phyloP scores from a whole-genome alignment of 192 early-diverging fungal species.

The Pilaira anomala region DNA sequence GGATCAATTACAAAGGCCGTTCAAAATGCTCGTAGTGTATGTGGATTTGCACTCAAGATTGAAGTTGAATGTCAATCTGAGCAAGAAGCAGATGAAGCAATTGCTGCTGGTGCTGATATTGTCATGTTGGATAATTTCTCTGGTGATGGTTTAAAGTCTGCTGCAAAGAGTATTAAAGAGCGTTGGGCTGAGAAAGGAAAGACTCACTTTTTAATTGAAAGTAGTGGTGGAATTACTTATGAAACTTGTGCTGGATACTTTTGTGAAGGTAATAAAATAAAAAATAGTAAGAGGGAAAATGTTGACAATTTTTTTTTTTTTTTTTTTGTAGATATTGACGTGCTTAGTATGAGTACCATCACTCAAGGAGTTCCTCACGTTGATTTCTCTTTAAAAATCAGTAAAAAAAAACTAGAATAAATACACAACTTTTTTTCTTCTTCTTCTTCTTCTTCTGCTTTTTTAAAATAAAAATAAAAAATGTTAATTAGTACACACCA shows the following conservation, averaged over 20 bases:
- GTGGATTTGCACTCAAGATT: constrained; percentile 93
- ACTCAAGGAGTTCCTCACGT: constrained; percentile 94
- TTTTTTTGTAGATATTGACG: constrained; percentile 51
- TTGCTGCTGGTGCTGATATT: constrained; percentile 93
- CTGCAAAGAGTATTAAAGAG: constrained; percentile 74
- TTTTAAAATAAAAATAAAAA: neutral
- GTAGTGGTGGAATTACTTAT: constrained; percentile 93
- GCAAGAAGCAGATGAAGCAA: constrained; percentile 92
- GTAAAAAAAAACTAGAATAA: constrained; percentile 9
- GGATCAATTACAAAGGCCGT: constrained; percentile 94
- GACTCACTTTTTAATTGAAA: constrained; percentile 80
- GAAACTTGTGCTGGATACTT: constrained; percentile 81
- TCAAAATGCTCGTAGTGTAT: constrained; percentile 69
- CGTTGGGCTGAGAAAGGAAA: constrained; percentile 60
- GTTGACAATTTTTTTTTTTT: neutral
- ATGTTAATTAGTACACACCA: neutral
- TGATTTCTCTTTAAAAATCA: constrained; percentile 95
- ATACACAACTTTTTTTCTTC: neutral
- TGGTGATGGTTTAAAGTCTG: constrained; percentile 59
- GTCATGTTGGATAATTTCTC: constrained; percentile 97
- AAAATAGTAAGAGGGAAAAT: no score
- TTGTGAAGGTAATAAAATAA: constrained; percentile 57
- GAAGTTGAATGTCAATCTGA: constrained; percentile 96
- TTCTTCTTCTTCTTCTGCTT: neutral
- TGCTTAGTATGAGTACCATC: constrained; percentile 89